Conservation (phyloP, 805 yeast species). For the Pichia rugopelliculosa region DNA sequence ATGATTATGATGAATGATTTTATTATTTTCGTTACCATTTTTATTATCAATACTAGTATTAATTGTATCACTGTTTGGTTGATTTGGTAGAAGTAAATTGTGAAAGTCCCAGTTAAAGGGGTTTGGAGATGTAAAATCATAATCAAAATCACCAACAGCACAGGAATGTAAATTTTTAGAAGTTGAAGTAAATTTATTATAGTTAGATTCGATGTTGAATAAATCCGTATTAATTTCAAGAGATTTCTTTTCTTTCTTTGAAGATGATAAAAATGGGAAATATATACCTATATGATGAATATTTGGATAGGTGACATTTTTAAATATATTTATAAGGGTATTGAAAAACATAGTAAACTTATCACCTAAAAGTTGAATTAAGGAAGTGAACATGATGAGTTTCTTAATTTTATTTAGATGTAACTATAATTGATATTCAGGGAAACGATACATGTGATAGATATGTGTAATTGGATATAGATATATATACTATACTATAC, state of each 20-base stretch:
- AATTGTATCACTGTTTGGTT: background rate
- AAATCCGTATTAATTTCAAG: background rate
- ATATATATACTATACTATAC: too few relatives aligned
- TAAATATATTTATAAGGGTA: background rate
- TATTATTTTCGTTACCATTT: background rate
- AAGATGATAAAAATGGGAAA: background rate
- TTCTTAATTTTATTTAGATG: background rate
- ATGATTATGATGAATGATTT: slow-evolving; percentile 2
- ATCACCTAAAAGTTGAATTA: background rate
- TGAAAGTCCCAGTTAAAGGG: slow-evolving; percentile 27
- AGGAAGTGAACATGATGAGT: background rate
- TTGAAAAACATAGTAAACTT: background rate
- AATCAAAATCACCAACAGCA: slow-evolving; percentile 28
- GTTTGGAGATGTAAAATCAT: slow-evolving; percentile 22
- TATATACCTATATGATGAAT: background rate
- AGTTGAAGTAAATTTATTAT: slow-evolving; percentile 2
- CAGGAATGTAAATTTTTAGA: slow-evolving; percentile 14
- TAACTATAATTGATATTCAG: background rate
- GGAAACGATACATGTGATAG: background rate
- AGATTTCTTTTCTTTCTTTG: background rate
- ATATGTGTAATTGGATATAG: too few relatives aligned
- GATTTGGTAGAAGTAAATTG: slow-evolving; percentile 12
- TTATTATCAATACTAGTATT: background rate
- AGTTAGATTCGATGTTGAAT: background rate
- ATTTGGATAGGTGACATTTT: background rate